phyloP scores from a whole-genome alignment of 1,284 basidiomycete genomes.

The Schizopora paradoxa region DNA sequence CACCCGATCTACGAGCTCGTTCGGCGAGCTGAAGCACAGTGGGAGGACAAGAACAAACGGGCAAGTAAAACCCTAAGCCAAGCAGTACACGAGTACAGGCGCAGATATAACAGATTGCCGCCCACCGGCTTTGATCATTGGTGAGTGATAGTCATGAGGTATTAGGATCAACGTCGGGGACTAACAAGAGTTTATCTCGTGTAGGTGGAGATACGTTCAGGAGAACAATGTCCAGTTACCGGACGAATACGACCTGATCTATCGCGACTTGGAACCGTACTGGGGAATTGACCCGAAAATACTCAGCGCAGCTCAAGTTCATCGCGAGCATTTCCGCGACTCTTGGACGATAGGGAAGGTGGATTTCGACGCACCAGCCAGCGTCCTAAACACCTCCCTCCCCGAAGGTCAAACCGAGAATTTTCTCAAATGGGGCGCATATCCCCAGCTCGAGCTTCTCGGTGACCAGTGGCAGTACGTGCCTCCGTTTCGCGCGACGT shows the following conservation, averaged over 20 bases:
- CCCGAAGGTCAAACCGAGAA: conserved; percentile 24
- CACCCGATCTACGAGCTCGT: conserved; percentile 45
- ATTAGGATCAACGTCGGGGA: too few relatives aligned
- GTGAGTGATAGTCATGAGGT: conserved; percentile 29
- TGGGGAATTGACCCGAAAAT: conserved; percentile 48
- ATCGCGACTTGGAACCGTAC: conserved; percentile 46
- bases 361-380: conserved; percentile 23
- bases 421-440: conserved; percentile 12
- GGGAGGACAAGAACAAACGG: conserved; percentile 35
- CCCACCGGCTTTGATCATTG: conserved; percentile 55
- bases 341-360: conserved; percentile 36
- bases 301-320: conserved; percentile 33
- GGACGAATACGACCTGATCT: conserved; percentile 56
- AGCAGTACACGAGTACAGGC: conserved; percentile 42
- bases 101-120: conserved; percentile 41
- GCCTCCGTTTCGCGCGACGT: conserved; percentile 27
- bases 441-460: conserved; percentile 13
- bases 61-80: conserved; percentile 41
- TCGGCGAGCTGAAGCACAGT: conserved; percentile 33
- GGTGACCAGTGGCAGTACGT: conserved; percentile 13
- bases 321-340: conserved; percentile 32
- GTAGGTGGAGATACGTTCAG: conserved; percentile 55
- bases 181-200: too few relatives aligned
- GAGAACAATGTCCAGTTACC: conserved; percentile 49
- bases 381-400: conserved; percentile 31